These are phyloP conservation scores for Pythium utonaiense DNA, from an alignment of 352 stramenopile genomes.

Conservation along the genomic window DNA sequence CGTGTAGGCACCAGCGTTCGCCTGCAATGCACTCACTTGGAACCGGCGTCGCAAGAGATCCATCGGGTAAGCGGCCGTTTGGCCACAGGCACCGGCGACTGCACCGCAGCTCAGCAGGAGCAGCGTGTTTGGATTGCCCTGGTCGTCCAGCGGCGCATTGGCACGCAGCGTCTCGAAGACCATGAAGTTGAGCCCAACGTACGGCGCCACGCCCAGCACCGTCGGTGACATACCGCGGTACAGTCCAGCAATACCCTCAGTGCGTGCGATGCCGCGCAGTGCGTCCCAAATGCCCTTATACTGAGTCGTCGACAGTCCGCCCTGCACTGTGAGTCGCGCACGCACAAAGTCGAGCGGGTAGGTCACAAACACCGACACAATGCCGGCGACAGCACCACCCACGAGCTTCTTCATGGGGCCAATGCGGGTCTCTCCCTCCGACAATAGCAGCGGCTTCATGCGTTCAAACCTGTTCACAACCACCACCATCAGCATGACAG, in stretches of 20 bases:
- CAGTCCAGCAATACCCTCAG: constrained; percentile 53
- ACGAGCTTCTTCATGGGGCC: constrained; percentile 50
- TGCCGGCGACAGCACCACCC: constrained; percentile 52
- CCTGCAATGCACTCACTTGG: constrained; percentile 55
- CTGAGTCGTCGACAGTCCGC: constrained; percentile 48
- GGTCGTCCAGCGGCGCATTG: constrained; percentile 35
- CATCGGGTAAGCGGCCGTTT: constrained; percentile 74
- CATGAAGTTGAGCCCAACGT: constrained; percentile 76
- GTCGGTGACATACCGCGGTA: constrained; percentile 64
- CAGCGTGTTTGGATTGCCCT: constrained; percentile 47
- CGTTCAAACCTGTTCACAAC: constrained; percentile 39
- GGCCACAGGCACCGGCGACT: constrained; percentile 57
- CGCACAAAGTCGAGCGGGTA: constrained; percentile 76
- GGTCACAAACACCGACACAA: constrained; percentile 63
- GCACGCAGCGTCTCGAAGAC: constrained; percentile 66
- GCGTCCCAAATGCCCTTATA: constrained; percentile 66
- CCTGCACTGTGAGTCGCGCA: constrained; percentile 67
- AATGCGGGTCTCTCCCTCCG: constrained; percentile 35
- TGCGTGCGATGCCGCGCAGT: constrained; percentile 40
- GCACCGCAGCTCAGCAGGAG: constrained; percentile 61
- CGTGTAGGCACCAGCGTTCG: constrained; percentile 31
- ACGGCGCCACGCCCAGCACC: constrained; percentile 65
- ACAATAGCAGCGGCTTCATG: constrained; percentile 47
- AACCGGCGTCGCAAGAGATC: constrained; percentile 72
- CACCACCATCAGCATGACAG: background rate